Evolutionary conservation across 305 asterid species (phyloP).

Genomic region (Fraxinus paxiana): DNA sequence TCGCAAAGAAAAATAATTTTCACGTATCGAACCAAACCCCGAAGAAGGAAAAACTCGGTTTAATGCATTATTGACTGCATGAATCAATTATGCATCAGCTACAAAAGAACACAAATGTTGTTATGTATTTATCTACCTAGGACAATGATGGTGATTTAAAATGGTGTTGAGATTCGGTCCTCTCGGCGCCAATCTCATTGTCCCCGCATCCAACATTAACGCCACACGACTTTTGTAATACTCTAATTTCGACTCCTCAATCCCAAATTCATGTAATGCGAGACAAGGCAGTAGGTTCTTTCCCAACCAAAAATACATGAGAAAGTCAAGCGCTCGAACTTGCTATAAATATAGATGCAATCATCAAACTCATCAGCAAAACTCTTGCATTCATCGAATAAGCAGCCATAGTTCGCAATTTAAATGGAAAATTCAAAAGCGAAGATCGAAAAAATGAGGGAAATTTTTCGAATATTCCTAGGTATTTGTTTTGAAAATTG

Average conservation of each 20-base stretch:
- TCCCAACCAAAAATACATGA: not conserved
- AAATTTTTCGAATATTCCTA: not conserved
- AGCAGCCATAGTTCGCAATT: not conserved
- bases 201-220: conserved; percentile 19
- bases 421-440: not conserved
- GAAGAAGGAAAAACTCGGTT: not conserved
- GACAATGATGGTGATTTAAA: not conserved
- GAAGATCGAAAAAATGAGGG: not conserved
- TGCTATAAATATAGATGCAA: not conserved
- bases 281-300: not conserved
- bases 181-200: conserved; percentile 30
- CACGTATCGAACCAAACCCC: not conserved
- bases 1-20: not conserved
- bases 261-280: conserved; percentile 25
- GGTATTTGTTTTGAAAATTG: not conserved
- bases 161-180: conserved; percentile 52
- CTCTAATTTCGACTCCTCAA: conserved; percentile 30
- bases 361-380: conserved; percentile 12
- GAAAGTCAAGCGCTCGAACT: not conserved
- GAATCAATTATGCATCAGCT: not conserved
- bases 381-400: not conserved
- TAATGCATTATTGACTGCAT: not conserved
- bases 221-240: conserved; percentile 30
- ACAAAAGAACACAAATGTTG: not conserved
- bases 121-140: not conserved